Evolutionary conservation across 306 rosid species (phyloP).

Genomic region (Chamaecrista fasciculata): DNA sequence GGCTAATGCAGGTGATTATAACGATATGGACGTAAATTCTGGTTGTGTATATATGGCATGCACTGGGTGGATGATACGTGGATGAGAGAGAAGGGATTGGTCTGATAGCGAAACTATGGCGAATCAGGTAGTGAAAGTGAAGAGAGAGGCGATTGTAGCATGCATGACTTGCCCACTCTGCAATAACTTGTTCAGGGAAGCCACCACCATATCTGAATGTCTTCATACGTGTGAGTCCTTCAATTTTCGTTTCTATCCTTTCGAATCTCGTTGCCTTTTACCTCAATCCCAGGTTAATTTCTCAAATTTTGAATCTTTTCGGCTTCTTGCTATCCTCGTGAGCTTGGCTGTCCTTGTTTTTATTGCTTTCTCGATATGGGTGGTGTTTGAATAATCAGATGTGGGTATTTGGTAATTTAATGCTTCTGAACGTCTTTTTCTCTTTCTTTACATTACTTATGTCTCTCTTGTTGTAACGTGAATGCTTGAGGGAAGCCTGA

Average conservation of each 20-base stretch:
- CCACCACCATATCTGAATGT: conserved; percentile 73
- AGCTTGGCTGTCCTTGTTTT: conserved; percentile 27
- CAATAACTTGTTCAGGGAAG: conserved; percentile 60
- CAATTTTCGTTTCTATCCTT: not conserved
- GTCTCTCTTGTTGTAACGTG: not conserved
- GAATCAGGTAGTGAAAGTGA: conserved; percentile 59
- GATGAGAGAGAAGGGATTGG: conserved; percentile 21
- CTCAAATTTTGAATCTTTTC: conserved; percentile 23
- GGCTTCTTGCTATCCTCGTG: conserved; percentile 8
- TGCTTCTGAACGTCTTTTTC: not conserved
- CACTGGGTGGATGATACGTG: conserved; percentile 53
- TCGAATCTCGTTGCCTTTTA: not conserved
- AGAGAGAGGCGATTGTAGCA: conserved; percentile 53
- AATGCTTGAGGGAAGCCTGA: not conserved
- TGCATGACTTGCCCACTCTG: conserved; percentile 81
- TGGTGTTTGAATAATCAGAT: conserved; percentile 12
- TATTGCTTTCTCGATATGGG: conserved; percentile 32
- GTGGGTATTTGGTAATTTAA: conserved; percentile 24
- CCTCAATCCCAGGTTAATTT: conserved; percentile 1
- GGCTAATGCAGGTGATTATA: conserved; percentile 36
- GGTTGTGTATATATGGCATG: conserved; percentile 40
- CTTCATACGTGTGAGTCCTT: conserved; percentile 71
- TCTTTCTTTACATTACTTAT: not conserved
- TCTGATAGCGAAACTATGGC: conserved; percentile 43
- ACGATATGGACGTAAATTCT: conserved; percentile 57